Conservation (phyloP, 176 grass and related monocot genomes). For the Panicum miliaceum region DNA sequence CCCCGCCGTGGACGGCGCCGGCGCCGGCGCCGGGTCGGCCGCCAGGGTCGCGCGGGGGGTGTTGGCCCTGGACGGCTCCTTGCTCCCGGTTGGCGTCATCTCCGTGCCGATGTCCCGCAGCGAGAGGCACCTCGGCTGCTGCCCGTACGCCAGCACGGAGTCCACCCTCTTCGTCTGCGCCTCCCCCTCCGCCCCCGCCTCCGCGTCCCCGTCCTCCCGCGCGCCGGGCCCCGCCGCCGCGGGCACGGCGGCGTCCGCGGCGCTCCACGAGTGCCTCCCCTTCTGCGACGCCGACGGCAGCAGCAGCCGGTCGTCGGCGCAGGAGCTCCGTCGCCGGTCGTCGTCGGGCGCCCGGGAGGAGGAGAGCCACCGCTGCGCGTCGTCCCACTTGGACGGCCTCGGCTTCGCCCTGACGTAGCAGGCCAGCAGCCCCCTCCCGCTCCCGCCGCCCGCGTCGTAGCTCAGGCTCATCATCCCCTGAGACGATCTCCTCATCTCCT, state of each 20-base stretch:
- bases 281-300: conserved; percentile 52
- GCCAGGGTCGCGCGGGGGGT: conserved; percentile 53
- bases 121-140: conserved; percentile 35
- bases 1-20: not conserved
- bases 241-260: conserved; percentile 25
- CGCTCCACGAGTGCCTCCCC: conserved; percentile 61
- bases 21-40: not conserved
- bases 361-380: conserved; percentile 83
- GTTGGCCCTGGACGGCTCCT: conserved; percentile 77
- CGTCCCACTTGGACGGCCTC: conserved; percentile 90
- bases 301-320: conserved; percentile 60
- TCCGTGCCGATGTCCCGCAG: conserved; percentile 84
- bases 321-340: conserved; percentile 57
- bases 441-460: conserved; percentile 28
- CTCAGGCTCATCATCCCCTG: not conserved
- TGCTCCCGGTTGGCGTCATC: conserved; percentile 83
- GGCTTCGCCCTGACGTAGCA: conserved; percentile 61
- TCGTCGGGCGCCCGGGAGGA: conserved; percentile 34
- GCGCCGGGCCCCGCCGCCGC: not conserved
- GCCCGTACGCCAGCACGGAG: conserved; percentile 38
- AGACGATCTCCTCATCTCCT: conserved; percentile 39
- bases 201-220: conserved; percentile 5
- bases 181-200: conserved; percentile 34
- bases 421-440: conserved; percentile 30
- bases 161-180: conserved; percentile 73